These are phyloP conservation scores for Penicillium daleae DNA, from an alignment of 495 filamentous ascomycete genomes.

Conservation along the genomic window DNA sequence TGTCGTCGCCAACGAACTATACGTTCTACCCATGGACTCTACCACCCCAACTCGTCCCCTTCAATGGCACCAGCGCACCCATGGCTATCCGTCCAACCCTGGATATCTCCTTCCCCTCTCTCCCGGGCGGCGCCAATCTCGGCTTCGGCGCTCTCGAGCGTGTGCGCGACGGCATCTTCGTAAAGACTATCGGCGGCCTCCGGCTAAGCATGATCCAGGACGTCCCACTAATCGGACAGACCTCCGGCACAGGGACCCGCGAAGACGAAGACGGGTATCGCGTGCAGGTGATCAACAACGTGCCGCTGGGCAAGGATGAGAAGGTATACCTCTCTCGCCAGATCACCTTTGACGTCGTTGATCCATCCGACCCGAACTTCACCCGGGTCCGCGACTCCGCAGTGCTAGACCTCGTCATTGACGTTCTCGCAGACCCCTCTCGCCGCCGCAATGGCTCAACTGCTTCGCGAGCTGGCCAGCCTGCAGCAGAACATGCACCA, in stretches of 20 bases:
- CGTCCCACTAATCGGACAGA: conserved; percentile 40
- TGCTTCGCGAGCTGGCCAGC: conserved; percentile 36
- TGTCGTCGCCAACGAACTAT: conserved; percentile 71
- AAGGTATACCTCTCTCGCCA: conserved; percentile 81
- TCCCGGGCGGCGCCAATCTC: conserved; percentile 55
- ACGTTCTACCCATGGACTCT: conserved; percentile 95
- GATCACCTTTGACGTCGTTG: conserved; percentile 69
- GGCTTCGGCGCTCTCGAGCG: conserved; percentile 62
- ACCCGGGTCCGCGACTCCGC: conserved; percentile 72
- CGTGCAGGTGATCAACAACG: conserved; percentile 76
- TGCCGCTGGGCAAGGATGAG: conserved; percentile 86
- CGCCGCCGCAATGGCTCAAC: conserved; percentile 45
- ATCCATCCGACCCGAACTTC: conserved; percentile 80
- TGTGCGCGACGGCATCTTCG: conserved; percentile 71
- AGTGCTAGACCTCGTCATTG: conserved; percentile 71
- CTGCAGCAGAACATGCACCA: conserved; percentile 29
- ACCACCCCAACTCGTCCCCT: conserved; percentile 70
- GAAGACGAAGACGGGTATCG: conserved; percentile 56
- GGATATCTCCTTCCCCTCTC: conserved; percentile 80
- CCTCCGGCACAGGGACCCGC: conserved; percentile 24
- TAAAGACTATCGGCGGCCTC: conserved; percentile 78
- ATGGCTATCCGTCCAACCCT: conserved; percentile 66
- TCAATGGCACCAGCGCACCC: conserved; percentile 70
- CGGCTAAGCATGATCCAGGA: conserved; percentile 81
- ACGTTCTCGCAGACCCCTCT: conserved; percentile 52